These are phyloP conservation scores for Quercus lobata DNA, from an alignment of 331 rosid species.

Conservation along the genomic window DNA sequence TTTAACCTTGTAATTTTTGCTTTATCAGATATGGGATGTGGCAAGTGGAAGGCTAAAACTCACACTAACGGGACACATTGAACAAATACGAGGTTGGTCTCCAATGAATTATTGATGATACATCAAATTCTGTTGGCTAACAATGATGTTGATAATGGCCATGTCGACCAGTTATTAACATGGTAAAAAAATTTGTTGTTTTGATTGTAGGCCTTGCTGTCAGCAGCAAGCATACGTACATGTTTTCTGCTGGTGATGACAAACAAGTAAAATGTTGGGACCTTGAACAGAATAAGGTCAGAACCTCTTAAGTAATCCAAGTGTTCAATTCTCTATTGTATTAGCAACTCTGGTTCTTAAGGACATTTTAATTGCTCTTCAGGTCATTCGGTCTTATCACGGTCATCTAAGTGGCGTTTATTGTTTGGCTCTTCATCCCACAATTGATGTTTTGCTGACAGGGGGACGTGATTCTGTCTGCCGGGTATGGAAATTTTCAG, in stretches of 20 bases:
- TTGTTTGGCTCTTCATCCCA: conserved; percentile 96
- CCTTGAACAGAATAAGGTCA: conserved; percentile 97
- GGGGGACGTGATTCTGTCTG: conserved; percentile 99
- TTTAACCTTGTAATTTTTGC: conserved; percentile 26
- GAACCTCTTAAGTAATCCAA: neutral
- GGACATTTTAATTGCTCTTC: conserved; percentile 8
- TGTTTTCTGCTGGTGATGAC: conserved; percentile 99
- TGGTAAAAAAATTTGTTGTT: conserved; percentile 6
- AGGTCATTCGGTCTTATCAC: conserved; percentile 97
- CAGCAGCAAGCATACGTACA: conserved; percentile 84
- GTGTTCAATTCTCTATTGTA: neutral
- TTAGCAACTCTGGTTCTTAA: conserved; percentile 5
- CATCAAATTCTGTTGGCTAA: neutral
- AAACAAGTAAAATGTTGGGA: conserved; percentile 99
- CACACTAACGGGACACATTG: conserved; percentile 93
- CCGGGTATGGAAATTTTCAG: conserved; percentile 61
- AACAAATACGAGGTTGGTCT: conserved; percentile 82
- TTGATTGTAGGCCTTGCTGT: conserved; percentile 78
- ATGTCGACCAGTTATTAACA: neutral
- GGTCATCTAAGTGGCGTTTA: conserved; percentile 99
- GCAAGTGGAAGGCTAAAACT: conserved; percentile 85
- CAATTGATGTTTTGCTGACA: conserved; percentile 83
- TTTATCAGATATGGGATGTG: conserved; percentile 91
- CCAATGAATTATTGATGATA: conserved; percentile 11
- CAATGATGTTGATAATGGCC: conserved; percentile 6